A percentile compares a stretch with the other conserved stretches of the same genome.
These are phyloP conservation scores for Nakazawaea wickerhamii DNA, from an alignment of 805 yeast genomes.

Conservation along the genomic window DNA sequence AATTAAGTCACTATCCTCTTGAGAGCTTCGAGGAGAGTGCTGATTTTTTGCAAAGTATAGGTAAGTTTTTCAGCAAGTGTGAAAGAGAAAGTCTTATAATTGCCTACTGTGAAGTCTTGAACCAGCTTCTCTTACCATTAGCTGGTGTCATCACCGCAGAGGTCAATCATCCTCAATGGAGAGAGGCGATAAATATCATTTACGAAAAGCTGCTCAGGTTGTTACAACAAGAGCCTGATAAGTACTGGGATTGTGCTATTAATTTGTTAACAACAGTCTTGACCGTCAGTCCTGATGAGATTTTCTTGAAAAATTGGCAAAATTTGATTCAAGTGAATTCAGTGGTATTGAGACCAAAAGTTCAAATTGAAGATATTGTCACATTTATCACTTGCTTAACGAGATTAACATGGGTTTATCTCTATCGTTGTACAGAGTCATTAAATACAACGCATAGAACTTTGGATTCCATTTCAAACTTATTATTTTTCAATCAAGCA, in stretches of 20 bases:
- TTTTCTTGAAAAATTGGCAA: conserved; percentile 72
- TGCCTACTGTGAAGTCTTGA: conserved; percentile 83
- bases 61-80: conserved; percentile 71
- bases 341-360: conserved; percentile 61
- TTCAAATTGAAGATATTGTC: conserved; percentile 40
- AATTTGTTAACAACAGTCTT: conserved; percentile 67
- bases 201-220: conserved; percentile 40
- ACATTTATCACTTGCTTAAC: conserved; percentile 61
- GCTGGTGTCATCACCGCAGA: conserved; percentile 90
- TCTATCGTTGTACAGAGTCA: conserved; percentile 83
- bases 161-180: conserved; percentile 94
- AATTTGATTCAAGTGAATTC: conserved; percentile 56
- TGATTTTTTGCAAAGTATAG: conserved; percentile 78
- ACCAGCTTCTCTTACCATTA: conserved; percentile 69
- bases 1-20: conserved; percentile 75
- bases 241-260: conserved; percentile 63
- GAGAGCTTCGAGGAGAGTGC: conserved; percentile 92
- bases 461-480: conserved; percentile 56
- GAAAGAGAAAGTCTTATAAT: conserved; percentile 58
- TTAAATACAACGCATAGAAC: conserved; percentile 81
- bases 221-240: conserved; percentile 36
- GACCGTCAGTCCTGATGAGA: conserved; percentile 73
- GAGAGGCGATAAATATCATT: conserved; percentile 65
- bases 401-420: conserved; percentile 83
- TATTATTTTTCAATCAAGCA: conserved; percentile 43